Conservation (phyloP, 1,139 yeast genomes). For the Kurtzmaniella quercitrusa region DNA sequence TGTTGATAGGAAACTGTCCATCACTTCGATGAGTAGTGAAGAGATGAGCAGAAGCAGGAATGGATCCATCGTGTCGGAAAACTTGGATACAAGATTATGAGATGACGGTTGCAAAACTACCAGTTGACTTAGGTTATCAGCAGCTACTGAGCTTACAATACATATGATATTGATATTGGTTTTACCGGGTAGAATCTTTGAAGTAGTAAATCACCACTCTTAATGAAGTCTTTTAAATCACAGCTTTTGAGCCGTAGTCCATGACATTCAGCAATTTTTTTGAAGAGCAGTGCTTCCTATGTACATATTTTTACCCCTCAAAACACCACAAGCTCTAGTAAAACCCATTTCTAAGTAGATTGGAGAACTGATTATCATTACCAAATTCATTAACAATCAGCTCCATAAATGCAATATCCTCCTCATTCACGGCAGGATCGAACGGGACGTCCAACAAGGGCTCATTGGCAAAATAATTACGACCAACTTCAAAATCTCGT, state of each 20-base stretch:
- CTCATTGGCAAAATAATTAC: conserved; percentile 5
- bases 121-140: too few relatives aligned
- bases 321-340: too few relatives aligned
- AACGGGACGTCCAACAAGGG: background rate
- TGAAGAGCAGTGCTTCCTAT: too few relatives aligned
- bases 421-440: conserved; percentile 11
- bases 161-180: too few relatives aligned
- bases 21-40: conserved; percentile 14
- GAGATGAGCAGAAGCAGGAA: conserved; percentile 14
- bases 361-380: background rate
- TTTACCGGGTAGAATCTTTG: too few relatives aligned
- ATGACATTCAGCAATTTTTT: too few relatives aligned
- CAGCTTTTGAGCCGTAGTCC: too few relatives aligned
- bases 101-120: too few relatives aligned
- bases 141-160: too few relatives aligned
- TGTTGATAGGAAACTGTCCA: conserved; percentile 17
- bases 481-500: conserved; percentile 6
- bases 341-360: background rate
- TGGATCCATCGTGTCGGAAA: conserved; percentile 13
- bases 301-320: too few relatives aligned
- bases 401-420: conserved; percentile 16
- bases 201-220: too few relatives aligned
- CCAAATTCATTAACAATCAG: conserved; percentile 11
- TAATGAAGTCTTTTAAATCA: too few relatives aligned
- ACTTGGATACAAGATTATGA: conserved; percentile 6